A percentile compares a stretch with the other conserved stretches of the same genome.
phyloP scores from a whole-genome alignment of 257 asterid genomes.

The Solanum piurae region DNA sequence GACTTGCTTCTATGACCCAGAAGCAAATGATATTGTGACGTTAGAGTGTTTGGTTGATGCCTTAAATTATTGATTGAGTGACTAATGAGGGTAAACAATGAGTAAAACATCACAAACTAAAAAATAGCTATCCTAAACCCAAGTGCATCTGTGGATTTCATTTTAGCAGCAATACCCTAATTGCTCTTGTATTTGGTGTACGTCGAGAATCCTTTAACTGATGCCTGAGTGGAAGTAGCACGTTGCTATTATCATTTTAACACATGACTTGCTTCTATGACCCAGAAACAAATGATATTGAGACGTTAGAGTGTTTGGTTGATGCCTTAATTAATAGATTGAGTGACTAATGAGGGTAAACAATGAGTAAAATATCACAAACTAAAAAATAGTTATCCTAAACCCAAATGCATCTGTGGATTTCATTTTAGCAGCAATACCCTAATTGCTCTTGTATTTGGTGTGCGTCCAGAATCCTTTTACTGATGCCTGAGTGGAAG shows the following conservation, averaged over 20 bases:
- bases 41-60: neutral
- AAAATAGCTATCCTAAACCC: neutral
- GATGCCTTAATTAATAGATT: neutral
- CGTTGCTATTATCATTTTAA: neutral
- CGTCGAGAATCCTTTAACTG: neutral
- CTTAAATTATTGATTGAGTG: neutral
- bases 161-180: neutral
- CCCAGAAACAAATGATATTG: neutral
- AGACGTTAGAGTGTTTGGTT: neutral
- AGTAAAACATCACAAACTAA: neutral
- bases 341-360: neutral
- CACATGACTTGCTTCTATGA: neutral
- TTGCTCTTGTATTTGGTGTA: neutral
- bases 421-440: neutral
- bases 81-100: neutral
- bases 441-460: neutral
- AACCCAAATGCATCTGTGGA: neutral
- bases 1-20: neutral
- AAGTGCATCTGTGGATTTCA: neutral
- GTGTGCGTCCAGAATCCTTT: too few relatives aligned
- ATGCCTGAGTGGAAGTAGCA: neutral
- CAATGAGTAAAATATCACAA: neutral
- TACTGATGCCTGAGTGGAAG: too few relatives aligned
- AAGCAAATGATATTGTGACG: neutral
- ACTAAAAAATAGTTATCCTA: neutral